Percentiles rank a stretch among this genome's conserved stretches.
Conservation (phyloP, 768 basidiomycete genomes). For the Tephrocybe sp. region DNA sequence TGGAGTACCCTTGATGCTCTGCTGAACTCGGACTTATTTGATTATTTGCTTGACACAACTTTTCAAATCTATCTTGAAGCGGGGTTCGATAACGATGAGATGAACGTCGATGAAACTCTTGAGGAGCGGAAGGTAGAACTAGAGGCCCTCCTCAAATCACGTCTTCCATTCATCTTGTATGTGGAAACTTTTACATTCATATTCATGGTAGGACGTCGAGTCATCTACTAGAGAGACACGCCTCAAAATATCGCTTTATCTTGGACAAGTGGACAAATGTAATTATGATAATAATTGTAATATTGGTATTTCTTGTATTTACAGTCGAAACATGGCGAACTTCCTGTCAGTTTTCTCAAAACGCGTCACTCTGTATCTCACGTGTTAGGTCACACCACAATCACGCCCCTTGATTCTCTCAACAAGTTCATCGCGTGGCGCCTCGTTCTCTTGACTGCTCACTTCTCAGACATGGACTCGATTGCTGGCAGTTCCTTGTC, state of each 20-base stretch:
- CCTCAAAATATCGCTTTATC: not conserved
- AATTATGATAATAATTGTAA: too few species aligned
- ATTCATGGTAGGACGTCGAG: not conserved
- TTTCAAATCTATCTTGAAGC: conserved; percentile 4
- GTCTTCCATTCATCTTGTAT: not conserved
- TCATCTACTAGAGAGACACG: not conserved
- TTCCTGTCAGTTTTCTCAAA: too few species aligned
- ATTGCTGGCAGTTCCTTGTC: too few species aligned
- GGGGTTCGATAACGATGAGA: not conserved
- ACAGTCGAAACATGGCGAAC: too few species aligned
- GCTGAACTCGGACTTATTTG: conserved; percentile 1
- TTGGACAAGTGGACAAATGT: not conserved
- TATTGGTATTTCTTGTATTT: too few species aligned
- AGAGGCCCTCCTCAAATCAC: not conserved
- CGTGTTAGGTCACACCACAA: too few species aligned
- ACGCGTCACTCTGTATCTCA: too few species aligned
- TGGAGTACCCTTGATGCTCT: not conserved
- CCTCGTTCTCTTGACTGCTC: too few species aligned
- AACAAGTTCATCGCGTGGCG: too few species aligned
- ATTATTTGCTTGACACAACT: not conserved
- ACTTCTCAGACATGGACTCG: too few species aligned
- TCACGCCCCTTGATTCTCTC: too few species aligned
- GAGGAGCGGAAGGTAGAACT: conserved; percentile 3
- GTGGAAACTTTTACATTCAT: not conserved
- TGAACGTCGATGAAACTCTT: not conserved